phyloP scores from a whole-genome alignment of 768 basidiomycete genomes.

The Hericium erinaceus region DNA sequence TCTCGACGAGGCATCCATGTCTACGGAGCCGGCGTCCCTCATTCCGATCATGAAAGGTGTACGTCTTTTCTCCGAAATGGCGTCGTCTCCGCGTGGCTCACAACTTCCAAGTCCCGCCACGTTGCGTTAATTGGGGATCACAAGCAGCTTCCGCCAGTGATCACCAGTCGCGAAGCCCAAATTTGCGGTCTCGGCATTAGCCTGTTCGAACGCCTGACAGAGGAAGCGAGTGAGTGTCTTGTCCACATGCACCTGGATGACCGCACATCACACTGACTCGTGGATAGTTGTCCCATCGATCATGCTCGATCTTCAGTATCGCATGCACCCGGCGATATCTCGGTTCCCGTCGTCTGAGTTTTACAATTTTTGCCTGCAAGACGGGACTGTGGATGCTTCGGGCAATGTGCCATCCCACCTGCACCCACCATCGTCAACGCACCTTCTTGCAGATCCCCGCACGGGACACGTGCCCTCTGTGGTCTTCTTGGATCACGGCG shows the following conservation, averaged over 20 bases:
- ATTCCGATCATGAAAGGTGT: constrained; percentile 94
- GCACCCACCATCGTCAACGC: constrained; percentile 51
- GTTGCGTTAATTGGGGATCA: constrained; percentile 93
- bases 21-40: constrained; percentile 85
- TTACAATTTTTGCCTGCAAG: constrained; percentile 58
- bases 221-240: constrained; percentile 57
- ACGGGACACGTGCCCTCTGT: constrained; percentile 47
- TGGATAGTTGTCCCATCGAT: constrained; percentile 69
- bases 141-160: constrained; percentile 88
- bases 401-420: constrained; percentile 41
- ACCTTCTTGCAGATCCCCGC: constrained; percentile 30
- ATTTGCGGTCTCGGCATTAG: constrained; percentile 66
- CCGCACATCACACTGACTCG: background rate
- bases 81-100: constrained; percentile 95
- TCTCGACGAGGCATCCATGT: constrained; percentile 94
- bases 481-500: constrained; percentile 75
- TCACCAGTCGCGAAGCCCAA: constrained; percentile 67
- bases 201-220: constrained; percentile 84
- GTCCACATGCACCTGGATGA: background rate
- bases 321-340: constrained; percentile 91
- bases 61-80: constrained; percentile 72
- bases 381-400: constrained; percentile 59
- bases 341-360: constrained; percentile 80
- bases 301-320: constrained; percentile 92
- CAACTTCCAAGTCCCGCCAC: constrained; percentile 85